Conservation (phyloP, 2,329 filamentous ascomycete genomes). For the Emydomyces testavorans region DNA sequence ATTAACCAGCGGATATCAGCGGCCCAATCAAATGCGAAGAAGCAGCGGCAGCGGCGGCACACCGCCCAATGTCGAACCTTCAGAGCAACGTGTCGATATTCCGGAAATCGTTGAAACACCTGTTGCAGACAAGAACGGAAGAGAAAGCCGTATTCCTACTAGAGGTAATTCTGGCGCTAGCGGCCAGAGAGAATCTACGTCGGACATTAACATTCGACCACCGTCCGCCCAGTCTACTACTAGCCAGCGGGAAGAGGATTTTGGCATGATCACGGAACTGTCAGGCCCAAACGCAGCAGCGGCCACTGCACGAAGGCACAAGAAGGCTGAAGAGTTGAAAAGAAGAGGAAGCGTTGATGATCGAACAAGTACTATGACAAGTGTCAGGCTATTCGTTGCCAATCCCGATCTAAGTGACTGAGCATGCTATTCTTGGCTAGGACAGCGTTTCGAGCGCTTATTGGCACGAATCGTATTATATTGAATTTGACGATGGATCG, state of each 20-base stretch:
- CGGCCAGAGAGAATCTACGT: neutral
- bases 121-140: conserved; percentile 19
- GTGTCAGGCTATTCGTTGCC: conserved; percentile 37
- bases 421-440: neutral
- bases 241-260: conserved; percentile 41
- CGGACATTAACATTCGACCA: conserved; percentile 19
- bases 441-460: too few relatives aligned
- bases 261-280: conserved; percentile 45
- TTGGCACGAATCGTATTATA: neutral
- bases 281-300: conserved; percentile 33
- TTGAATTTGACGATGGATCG: neutral
- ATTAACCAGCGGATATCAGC: conserved; percentile 35
- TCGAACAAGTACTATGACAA: conserved; percentile 38
- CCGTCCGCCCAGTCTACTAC: conserved; percentile 24
- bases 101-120: conserved; percentile 34
- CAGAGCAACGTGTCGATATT: conserved; percentile 24
- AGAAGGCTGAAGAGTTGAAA: conserved; percentile 35
- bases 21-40: conserved; percentile 24
- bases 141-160: neutral
- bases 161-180: conserved; percentile 13
- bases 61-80: conserved; percentile 37
- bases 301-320: conserved; percentile 30
- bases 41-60: conserved; percentile 43
- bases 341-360: conserved; percentile 40
- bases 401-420: conserved; percentile 39